Base-by-base conservation (phyloP, 176 grass and related monocot genomes). In the Oryza meyeriana region DNA sequence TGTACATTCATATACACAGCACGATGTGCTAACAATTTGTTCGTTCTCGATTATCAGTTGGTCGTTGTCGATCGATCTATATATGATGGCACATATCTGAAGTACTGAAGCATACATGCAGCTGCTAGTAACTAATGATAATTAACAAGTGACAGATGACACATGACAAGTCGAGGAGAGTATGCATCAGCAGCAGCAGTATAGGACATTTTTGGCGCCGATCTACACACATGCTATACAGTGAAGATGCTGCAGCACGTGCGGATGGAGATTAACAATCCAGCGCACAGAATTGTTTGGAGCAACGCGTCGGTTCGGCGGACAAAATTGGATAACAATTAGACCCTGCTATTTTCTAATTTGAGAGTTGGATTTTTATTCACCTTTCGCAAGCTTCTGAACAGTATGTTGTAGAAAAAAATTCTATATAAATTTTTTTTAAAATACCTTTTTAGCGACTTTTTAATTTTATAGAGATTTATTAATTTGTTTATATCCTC, bases 231-330 rank as follows among this genome's bases (percentile, higher is more conserved):
- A 28, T 71, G 24, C 69, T 52, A 18, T 20, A 52, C 47, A 42
- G 38, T 71, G 38, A 18, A 32, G 10, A 52, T 16, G 71, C 71
- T 50, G 71, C 71, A 74, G 71, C 71, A 74, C 71, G 71, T 74
- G 71, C 44, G 12, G 28, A 34, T 55, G 45, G 17, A 33, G 20
- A 22, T 55, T 7, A 18, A 55, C 50, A 22, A 55, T 4, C 4
- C 14, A 55, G 50, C 17, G 13, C 18, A 55, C 50, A 55, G 5
- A 22, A 57, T 7, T 74, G 18, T 57, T 57, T 57, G 72, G 45
- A 74, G 17, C 47, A 24, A 75, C 10, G 72, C 47, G 47, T 57
- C 29, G 47, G 72, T 35, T 75, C 10, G 72, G 72, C 72, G 30
- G 47, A 73, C 71, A 52, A 20, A 34, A 8, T n/a, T 22, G 72